Evolutionary conservation across 2,329 filamentous ascomycete species (phyloP).

Genomic region (Lachnum nothofagi): DNA sequence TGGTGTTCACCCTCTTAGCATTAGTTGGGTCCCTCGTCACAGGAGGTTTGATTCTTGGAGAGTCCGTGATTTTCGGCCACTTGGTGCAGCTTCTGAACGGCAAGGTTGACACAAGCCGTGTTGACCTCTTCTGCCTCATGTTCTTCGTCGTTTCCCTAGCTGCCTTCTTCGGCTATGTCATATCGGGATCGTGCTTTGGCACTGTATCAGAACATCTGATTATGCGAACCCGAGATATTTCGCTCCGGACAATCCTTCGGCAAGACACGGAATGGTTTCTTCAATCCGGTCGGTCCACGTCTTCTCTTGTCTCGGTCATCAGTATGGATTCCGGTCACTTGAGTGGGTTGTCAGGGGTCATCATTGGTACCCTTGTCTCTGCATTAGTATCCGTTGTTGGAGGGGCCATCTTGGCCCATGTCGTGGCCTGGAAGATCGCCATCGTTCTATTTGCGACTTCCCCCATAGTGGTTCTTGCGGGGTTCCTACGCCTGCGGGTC

Average conservation of each 20-base stretch:
- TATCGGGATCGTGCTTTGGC: conserved; percentile 50
- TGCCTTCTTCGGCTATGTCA: conserved; percentile 57
- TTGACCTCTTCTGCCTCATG: conserved; percentile 37
- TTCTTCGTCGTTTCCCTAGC: conserved; percentile 49
- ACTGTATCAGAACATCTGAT: conserved; percentile 60
- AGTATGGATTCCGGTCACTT: conserved; percentile 64
- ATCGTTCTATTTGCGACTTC: conserved; percentile 65
- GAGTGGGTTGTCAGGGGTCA: conserved; percentile 64
- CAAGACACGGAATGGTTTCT: conserved; percentile 70
- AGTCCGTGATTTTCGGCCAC: conserved; percentile 53
- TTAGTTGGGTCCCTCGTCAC: conserved; percentile 37
- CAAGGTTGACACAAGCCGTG: conserved; percentile 19
- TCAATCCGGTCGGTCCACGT: conserved; percentile 56
- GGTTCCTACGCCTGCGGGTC: conserved; percentile 62
- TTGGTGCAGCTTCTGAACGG: conserved; percentile 46
- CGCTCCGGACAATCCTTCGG: conserved; percentile 59
- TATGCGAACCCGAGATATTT: conserved; percentile 57
- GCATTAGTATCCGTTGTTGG: conserved; percentile 63
- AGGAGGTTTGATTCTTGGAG: conserved; percentile 44
- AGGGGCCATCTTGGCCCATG: conserved; percentile 63
- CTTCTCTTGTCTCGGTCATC: conserved; percentile 60
- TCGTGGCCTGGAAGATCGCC: conserved; percentile 72
- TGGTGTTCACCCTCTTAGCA: conserved; percentile 29
- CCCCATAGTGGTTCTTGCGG: conserved; percentile 62
- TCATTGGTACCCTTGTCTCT: conserved; percentile 64